These are phyloP conservation scores for Boletus sensibilis DNA, from an alignment of 768 basidiomycete species.

Conservation along the genomic window DNA sequence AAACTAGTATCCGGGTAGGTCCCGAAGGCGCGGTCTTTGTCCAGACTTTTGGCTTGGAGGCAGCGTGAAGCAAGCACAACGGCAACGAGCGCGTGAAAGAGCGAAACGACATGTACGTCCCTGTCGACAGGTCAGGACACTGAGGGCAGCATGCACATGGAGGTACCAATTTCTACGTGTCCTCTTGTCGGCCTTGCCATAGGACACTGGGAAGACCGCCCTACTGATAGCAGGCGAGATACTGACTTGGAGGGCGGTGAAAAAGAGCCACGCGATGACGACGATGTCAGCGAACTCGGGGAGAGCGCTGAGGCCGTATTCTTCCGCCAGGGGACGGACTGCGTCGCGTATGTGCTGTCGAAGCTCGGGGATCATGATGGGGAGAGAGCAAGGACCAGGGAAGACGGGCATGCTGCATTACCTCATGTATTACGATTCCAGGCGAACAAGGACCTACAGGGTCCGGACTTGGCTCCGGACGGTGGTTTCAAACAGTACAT, in stretches of 20 bases:
- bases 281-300: slow-evolving; percentile 55
- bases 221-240: slow-evolving; percentile 54
- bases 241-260: slow-evolving; percentile 56
- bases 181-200: slow-evolving; percentile 44
- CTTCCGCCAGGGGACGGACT: slow-evolving; percentile 28
- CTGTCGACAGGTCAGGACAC: slow-evolving; percentile 35
- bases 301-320: slow-evolving; percentile 53
- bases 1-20: slow-evolving; percentile 61
- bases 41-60: slow-evolving; percentile 46
- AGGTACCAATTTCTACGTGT: slow-evolving; percentile 60
- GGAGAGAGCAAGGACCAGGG: not conserved
- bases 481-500: slow-evolving; percentile 31
- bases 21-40: slow-evolving; percentile 70
- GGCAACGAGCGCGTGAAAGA: slow-evolving; percentile 67
- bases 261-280: slow-evolving; percentile 52
- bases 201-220: slow-evolving; percentile 48
- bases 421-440: slow-evolving; percentile 10
- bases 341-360: slow-evolving; percentile 29
- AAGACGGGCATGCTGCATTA: slow-evolving; percentile 4
- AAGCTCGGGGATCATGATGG: slow-evolving; percentile 31
- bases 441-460: slow-evolving; percentile 13
- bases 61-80: slow-evolving; percentile 61
- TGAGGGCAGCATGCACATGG: not conserved
- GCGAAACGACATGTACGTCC: slow-evolving; percentile 70
- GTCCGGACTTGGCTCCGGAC: not conserved